Evolutionary conservation across 1,284 basidiomycete species (phyloP), one percentile per base, ranked within the genome.

Genomic region (Trametes pubescens): DNA sequence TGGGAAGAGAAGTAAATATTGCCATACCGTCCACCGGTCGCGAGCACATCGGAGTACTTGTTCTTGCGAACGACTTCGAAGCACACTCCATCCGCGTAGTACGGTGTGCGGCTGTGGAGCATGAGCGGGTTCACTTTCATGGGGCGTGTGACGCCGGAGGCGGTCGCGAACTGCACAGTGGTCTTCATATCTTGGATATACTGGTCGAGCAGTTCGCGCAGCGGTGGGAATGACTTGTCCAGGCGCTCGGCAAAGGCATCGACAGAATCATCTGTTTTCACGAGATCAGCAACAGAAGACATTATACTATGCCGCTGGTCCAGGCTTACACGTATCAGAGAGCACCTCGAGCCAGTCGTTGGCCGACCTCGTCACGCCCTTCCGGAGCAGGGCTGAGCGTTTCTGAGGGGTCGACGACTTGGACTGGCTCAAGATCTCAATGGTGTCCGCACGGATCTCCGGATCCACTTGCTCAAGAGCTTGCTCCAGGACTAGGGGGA

Each of bases 101-200:
- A 82, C 0, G 78, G 75, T 68, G 86, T 85, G 66, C 87, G 85
- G 61, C 79, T 81, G 14, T 85, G 86, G 22, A 90, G 77, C 85
- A 93, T 89, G 40, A 95, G 77, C 1, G 93, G 93, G 64, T 86
- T 85, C 73, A 95, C 88, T 48, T 82, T 79, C 60, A 95, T 84
- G 0, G 82, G 81, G 21, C 86, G 80, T 16, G 80, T 79, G 16
- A 93, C 85, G 0, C 92, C 92, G 1, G 91, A 84, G 2, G 85
- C 79, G 18, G 74, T 75, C 9, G 90, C 88, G 54, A 86, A 86
- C 38, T 86, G 82, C n/a, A 92, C 80, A 0, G 88, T 86, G 26
- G 82, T 81, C 73, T 85, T 86, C 55, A 95, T 81, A 65, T 93
- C 89, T 9, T 84, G 80, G 2, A 91, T 75, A 6, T 82, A 78